phyloP scores from a whole-genome alignment of 176 grass and related monocot genomes.

The Elymus sibiricus region DNA sequence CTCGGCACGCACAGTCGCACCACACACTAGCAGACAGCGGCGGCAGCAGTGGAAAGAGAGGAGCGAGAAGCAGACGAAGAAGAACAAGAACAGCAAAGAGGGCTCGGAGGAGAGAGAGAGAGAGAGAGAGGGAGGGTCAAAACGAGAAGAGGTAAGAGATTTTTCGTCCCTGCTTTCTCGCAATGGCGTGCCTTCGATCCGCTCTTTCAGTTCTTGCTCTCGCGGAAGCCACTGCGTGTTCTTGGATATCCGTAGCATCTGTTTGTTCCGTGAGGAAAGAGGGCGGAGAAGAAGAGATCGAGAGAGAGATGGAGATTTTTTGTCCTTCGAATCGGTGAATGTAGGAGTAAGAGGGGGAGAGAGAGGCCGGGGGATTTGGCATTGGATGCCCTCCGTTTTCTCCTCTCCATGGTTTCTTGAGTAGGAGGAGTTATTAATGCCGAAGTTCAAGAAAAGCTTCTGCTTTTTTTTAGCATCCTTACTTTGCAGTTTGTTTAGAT shows the following conservation, averaged over 20 bases:
- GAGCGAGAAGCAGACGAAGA: not conserved
- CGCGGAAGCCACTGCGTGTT: not conserved
- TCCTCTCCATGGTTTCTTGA: not conserved
- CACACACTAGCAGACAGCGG: not conserved
- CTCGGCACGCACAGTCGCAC: not conserved
- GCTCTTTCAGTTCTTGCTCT: not conserved
- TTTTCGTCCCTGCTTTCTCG: not conserved
- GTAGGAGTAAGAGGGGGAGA: not conserved
- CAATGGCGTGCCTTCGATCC: slow-evolving; percentile 6
- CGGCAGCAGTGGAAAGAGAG: not conserved
- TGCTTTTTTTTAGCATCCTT: slow-evolving; percentile 12
- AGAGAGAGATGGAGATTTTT: not conserved
- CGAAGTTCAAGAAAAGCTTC: not conserved
- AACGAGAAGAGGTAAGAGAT: slow-evolving; percentile 10
- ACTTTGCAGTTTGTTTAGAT: not conserved
- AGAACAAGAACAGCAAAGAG: not conserved
- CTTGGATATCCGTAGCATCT: not conserved
- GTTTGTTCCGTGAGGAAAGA: not conserved
- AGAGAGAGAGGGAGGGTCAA: not conserved
- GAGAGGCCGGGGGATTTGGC: not conserved
- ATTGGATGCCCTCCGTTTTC: not conserved
- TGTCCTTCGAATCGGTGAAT: not conserved
- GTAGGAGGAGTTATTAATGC: not conserved
- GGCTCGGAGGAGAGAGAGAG: not conserved
- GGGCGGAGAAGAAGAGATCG: accelerated